phyloP scores from a whole-genome alignment of 441 rosid genomes.

The Caryocar brasiliense region DNA sequence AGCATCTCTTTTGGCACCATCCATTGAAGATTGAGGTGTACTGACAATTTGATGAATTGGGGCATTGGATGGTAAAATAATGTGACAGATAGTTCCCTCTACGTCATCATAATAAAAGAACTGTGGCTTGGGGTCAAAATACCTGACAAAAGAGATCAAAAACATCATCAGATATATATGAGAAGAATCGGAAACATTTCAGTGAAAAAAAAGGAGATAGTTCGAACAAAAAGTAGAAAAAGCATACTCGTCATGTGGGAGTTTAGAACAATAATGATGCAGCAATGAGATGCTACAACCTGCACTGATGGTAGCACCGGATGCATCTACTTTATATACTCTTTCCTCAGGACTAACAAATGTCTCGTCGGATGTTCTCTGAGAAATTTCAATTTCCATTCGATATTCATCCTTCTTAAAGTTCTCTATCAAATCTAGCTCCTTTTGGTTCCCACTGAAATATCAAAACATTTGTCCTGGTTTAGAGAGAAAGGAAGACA shows the following conservation, averaged over 20 bases:
- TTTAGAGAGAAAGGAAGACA: not conserved
- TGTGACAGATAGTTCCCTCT: conserved; percentile 64
- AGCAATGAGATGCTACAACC: conserved; percentile 79
- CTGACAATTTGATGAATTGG: conserved; percentile 56
- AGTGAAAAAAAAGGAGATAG: not conserved
- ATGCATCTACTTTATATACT: conserved; percentile 55
- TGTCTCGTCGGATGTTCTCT: conserved; percentile 53
- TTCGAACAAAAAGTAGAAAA: conserved; percentile 13
- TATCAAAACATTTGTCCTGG: conserved; percentile 15
- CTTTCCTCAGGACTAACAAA: conserved; percentile 44
- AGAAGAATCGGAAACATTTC: not conserved
- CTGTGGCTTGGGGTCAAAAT: conserved; percentile 69
- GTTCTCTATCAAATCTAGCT: conserved; percentile 57
- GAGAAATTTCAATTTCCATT: conserved; percentile 69
- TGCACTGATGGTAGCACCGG: conserved; percentile 78
- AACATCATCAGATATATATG: conserved; percentile 7
- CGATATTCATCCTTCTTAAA: conserved; percentile 50
- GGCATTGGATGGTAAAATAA: conserved; percentile 79
- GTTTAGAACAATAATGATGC: conserved; percentile 77
- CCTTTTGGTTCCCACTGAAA: conserved; percentile 68
- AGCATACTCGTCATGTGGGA: conserved; percentile 90
- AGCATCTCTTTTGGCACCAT: conserved; percentile 81
- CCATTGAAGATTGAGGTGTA: conserved; percentile 50
- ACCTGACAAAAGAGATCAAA: conserved; percentile 43
- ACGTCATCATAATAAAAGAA: conserved; percentile 63